Base-by-base conservation (phyloP, 495 filamentous ascomycete species). In the Tuber umbilicatum region DNA sequence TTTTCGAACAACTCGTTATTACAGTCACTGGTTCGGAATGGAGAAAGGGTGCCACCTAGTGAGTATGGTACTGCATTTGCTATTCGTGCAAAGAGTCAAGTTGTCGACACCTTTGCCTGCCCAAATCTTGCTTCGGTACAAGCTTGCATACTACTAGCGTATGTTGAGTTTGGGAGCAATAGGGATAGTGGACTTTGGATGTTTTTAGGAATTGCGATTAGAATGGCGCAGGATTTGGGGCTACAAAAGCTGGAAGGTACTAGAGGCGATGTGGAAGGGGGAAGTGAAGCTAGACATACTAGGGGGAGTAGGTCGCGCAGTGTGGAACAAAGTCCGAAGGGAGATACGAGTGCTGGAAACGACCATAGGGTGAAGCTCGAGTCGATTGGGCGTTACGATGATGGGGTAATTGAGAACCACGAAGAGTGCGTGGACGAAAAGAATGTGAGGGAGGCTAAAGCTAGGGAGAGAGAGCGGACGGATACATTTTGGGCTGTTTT, bases 151-250 rank as follows among this genome's bases (percentile, higher is more conserved):
- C 83, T 96, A 67, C 87, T 96, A 82, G 92, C 92, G 0, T 96
- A 96, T 82, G 91, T 94, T 76, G 90, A 92, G 64, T 96, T 96
- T 75, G 93, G 93, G 19, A 90, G 91, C 35, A 92, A 93, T 78
- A 91, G 91, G 75, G 93, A 94, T 80, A 94, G 92, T 82, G 92
- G 92, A 3, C 84, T 96, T 27, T 96, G 92, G 93, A 94, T 94
- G 92, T 94, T 94, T 77, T 84, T 94, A 23, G 93, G 93, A 0
- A 89, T 92, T 74, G 90, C 92, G 0, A 94, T 96, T 77, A 88
- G 93, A 39, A 93, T 96, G 91, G 91, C 91, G 0, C 88, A 94
- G 73, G 93, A 96, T 81, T 86, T 96, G 6, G 93, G 93, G 4
- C 86, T 96, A 78, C 91, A 93, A 75, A 94, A 92, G 70, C 83